Base-by-base conservation (phyloP, 352 stramenopile genomes). In the Aphanomyces euteiches region DNA sequence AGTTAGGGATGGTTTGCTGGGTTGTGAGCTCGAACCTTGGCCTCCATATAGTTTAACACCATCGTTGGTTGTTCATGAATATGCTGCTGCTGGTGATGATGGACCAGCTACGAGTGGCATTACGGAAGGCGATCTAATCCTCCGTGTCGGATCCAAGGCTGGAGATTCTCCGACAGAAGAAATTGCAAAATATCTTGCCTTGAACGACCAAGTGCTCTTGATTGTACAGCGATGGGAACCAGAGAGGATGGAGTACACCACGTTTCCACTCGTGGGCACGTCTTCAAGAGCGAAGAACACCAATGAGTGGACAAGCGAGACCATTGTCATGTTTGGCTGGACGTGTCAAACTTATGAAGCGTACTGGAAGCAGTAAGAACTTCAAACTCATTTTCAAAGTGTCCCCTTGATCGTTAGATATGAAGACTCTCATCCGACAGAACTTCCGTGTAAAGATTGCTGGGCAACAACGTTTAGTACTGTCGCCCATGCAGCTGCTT, bases 381-480 rank as follows among this genome's bases (percentile, higher is more conserved):
- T 67, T n/a, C 3, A 7, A 43, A 50, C 17, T 50, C 43, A 50
- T 50, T 50, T n/a, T 50, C 10, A 3, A 1, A 12, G 43, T 50
- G 43, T 12, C 43, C 1, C 28, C 28, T 28, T 28, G 28, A 28
- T 28, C 28, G 28, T 28, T 61, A 70, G 64, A 36, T 70, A 70
- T 37, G 64, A 70, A 40, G 64, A 17, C 4, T 10, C 34, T 5
- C 45, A 70, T 15, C 64, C 64, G 19, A 39, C 64, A 15, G 64
- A 54, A 15, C 54, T 70, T 5, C 64, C 64, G 48, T 92, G 83
- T 37, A 74, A 78, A 28, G 79, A 86, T 19, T 92, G 84, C 58
- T 90, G 80, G 47, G 82, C 84, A 58, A 83, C 84, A 3, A 73
- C 75, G 0, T 73, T 88, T 21, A 77, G 77, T 4, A 87, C 84